Conservation (phyloP, 202 grass and related monocot genomes). For the Carex arenaria region DNA sequence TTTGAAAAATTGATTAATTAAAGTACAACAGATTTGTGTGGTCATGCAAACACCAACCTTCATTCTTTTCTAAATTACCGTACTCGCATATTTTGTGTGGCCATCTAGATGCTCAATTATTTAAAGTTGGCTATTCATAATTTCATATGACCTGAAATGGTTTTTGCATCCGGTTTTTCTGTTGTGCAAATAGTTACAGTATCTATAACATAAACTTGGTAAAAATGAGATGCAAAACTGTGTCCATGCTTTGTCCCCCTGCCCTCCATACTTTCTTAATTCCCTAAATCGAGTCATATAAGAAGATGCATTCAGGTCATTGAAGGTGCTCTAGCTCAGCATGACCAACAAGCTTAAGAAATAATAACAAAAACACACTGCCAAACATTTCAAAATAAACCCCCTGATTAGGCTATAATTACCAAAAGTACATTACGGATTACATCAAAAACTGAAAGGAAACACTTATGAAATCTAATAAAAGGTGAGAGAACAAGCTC, state of each 20-base stretch:
- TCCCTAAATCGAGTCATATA: neutral
- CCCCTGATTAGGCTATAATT: neutral
- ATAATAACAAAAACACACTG: neutral
- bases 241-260: neutral
- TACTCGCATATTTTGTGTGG: neutral
- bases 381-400: neutral
- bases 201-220: neutral
- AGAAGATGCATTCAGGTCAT: neutral
- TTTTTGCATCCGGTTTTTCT: neutral
- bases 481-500: neutral
- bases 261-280: neutral
- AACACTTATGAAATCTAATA: neutral
- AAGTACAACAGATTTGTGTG: neutral
- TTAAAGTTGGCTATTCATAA: neutral
- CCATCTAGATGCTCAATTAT: neutral
- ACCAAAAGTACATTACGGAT: neutral
- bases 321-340: neutral
- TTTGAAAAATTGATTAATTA: neutral
- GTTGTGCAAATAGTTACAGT: neutral
- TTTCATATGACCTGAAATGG: neutral
- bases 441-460: conserved; percentile 4
- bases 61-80: neutral
- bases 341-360: neutral
- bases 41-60: neutral
- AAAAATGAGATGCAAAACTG: neutral